phyloP scores from a whole-genome alignment of 2,329 filamentous ascomycete genomes.

The Coniella lustricola region DNA sequence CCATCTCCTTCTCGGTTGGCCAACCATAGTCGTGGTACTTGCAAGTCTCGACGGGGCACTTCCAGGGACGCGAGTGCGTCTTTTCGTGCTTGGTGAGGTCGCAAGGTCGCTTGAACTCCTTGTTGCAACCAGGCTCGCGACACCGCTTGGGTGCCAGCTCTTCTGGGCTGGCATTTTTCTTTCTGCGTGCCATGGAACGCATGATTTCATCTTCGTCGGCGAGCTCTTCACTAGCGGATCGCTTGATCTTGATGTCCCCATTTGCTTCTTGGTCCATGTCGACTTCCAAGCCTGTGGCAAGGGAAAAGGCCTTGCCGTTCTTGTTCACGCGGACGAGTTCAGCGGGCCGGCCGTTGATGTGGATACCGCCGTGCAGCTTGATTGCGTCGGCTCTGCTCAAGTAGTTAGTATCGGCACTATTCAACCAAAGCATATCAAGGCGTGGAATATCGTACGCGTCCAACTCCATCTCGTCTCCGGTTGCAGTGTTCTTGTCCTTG shows the following conservation, averaged over 20 bases:
- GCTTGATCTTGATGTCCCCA: conserved; percentile 50
- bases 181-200: conserved; percentile 90
- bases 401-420: conserved; percentile 21
- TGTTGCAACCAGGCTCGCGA: conserved; percentile 68
- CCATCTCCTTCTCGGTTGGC: conserved; percentile 96
- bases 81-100: conserved; percentile 98
- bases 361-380: conserved; percentile 72
- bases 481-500: conserved; percentile 58
- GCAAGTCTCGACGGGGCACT: conserved; percentile 76
- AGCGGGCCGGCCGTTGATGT: conserved; percentile 72
- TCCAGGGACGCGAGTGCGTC: conserved; percentile 94
- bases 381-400: conserved; percentile 55
- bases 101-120: conserved; percentile 94
- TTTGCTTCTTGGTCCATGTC: conserved; percentile 45
- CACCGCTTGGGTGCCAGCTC: conserved; percentile 76
- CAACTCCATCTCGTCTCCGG: conserved; percentile 51
- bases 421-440: conserved; percentile 13
- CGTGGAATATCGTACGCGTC: conserved; percentile 42
- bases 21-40: conserved; percentile 87
- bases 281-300: conserved; percentile 62
- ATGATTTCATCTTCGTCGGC: conserved; percentile 76
- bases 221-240: conserved; percentile 60
- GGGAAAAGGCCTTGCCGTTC: conserved; percentile 71
- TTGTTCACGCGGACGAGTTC: conserved; percentile 79
- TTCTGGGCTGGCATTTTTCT: conserved; percentile 84